phyloP scores from a whole-genome alignment of 106 monocot genomes.

The Acorus calamus region DNA sequence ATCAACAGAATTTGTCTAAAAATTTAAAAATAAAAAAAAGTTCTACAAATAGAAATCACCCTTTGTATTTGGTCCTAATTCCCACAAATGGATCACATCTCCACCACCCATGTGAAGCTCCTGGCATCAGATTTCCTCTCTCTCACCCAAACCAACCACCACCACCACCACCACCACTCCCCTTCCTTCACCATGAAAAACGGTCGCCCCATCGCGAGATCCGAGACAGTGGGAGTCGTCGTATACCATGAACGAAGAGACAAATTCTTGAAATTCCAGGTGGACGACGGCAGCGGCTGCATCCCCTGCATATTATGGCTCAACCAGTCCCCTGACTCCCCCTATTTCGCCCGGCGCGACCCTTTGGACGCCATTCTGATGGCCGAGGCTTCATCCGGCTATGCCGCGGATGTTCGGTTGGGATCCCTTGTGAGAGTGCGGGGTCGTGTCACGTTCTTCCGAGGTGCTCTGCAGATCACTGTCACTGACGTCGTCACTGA shows the following conservation, averaged over 20 bases:
- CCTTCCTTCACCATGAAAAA: neutral
- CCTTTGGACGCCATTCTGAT: constrained; percentile 11
- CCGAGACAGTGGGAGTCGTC: constrained; percentile 52
- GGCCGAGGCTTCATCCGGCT: constrained; percentile 16
- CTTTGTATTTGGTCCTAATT: too few relatives aligned
- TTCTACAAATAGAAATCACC: too few relatives aligned
- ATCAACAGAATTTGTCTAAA: too few relatives aligned
- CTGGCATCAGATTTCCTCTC: constrained; percentile 42
- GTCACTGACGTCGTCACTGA: constrained; percentile 58
- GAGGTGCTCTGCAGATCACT: constrained; percentile 49
- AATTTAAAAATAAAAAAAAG: too few relatives aligned
- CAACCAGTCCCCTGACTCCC: constrained; percentile 26
- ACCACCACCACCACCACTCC: constrained; percentile 1
- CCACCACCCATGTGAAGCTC: constrained; percentile 36
- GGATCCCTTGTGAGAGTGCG: constrained; percentile 62
- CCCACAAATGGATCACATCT: constrained; percentile 9
- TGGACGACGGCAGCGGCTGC: constrained; percentile 84
- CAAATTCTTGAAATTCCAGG: constrained; percentile 48
- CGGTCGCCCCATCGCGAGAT: constrained; percentile 22
- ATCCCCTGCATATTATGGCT: constrained; percentile 87
- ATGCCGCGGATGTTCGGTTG: constrained; percentile 33
- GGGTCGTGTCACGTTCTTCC: constrained; percentile 43
- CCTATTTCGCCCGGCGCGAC: neutral
- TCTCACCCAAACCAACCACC: constrained; percentile 12
- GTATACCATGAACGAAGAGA: constrained; percentile 28